Evolutionary conservation across 345 rosid species (phyloP).

Genomic region (Tarenaya hassleriana): DNA sequence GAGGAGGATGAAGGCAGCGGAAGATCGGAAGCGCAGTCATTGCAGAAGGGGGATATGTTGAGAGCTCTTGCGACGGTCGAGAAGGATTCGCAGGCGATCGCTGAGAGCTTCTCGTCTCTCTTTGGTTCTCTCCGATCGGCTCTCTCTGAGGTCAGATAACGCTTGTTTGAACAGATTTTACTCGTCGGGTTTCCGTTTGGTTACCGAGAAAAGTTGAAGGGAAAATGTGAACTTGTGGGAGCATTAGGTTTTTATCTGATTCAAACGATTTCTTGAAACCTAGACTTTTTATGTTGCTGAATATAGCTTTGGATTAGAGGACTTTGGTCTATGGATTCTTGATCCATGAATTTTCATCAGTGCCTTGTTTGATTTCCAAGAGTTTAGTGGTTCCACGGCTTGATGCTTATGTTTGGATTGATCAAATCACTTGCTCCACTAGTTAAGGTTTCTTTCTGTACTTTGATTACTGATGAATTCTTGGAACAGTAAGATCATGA

Average conservation of each 20-base stretch:
- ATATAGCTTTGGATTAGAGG: background rate
- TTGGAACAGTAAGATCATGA: constrained; percentile 1
- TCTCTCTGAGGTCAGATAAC: constrained; percentile 62
- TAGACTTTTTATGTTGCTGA: background rate
- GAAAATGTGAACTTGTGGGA: constrained; percentile 1
- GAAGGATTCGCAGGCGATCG: constrained; percentile 74
- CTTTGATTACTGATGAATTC: constrained; percentile 4
- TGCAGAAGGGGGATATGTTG: constrained; percentile 45
- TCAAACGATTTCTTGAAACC: constrained; percentile 7
- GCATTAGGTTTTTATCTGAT: constrained; percentile 6
- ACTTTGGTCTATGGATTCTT: background rate
- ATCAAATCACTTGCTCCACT: background rate
- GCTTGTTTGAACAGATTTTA: background rate
- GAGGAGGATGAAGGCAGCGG: constrained; percentile 9
- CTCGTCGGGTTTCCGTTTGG: background rate
- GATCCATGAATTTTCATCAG: background rate
- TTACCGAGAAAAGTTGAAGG: constrained; percentile 1
- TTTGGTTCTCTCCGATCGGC: constrained; percentile 73
- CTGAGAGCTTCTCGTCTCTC: constrained; percentile 80
- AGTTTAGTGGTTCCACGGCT: background rate
- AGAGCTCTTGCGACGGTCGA: constrained; percentile 68
- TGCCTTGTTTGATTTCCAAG: constrained; percentile 6
- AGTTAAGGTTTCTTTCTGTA: background rate
- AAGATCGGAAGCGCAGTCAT: constrained; percentile 23
- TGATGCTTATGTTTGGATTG: background rate